A percentile compares a stretch with the other conserved stretches of the same genome.
Evolutionary conservation across 1,284 basidiomycete species (phyloP).

Genomic region (Bondarzewia mesenterica): DNA sequence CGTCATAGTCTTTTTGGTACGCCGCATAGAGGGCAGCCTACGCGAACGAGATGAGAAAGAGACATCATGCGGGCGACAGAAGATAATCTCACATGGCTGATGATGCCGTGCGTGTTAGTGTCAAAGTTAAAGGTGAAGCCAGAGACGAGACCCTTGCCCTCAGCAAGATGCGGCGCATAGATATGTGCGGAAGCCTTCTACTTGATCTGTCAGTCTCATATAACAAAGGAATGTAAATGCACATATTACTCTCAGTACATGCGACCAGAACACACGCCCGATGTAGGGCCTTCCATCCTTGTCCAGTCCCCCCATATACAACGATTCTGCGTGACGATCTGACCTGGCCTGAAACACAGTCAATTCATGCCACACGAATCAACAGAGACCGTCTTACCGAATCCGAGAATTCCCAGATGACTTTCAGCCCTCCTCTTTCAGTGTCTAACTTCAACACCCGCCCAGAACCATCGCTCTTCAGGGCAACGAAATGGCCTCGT

Average conservation of each 20-base stretch:
- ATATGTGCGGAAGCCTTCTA: constrained; percentile 49
- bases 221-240: background rate
- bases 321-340: constrained; percentile 33
- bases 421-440: constrained; percentile 32
- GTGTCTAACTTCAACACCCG: constrained; percentile 43
- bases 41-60: constrained; percentile 9
- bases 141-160: constrained; percentile 49
- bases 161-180: constrained; percentile 45
- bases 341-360: constrained; percentile 26
- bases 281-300: constrained; percentile 52
- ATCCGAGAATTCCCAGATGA: constrained; percentile 50
- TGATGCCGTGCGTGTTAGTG: constrained; percentile 61
- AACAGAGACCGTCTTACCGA: constrained; percentile 33
- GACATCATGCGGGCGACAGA: constrained; percentile 2
- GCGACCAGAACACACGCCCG: constrained; percentile 70
- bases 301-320: constrained; percentile 57
- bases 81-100: constrained; percentile 57
- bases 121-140: constrained; percentile 71
- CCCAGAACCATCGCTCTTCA: constrained; percentile 45
- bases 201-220: background rate
- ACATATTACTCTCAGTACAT: constrained; percentile 41
- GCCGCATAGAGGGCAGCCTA: constrained; percentile 52
- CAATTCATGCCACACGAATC: background rate
- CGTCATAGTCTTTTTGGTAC: constrained; percentile 30
- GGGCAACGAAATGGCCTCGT: constrained; percentile 43